These are phyloP conservation scores for Fusarium sp. DNA, from an alignment of 2,329 filamentous ascomycete species.

Conservation along the genomic window DNA sequence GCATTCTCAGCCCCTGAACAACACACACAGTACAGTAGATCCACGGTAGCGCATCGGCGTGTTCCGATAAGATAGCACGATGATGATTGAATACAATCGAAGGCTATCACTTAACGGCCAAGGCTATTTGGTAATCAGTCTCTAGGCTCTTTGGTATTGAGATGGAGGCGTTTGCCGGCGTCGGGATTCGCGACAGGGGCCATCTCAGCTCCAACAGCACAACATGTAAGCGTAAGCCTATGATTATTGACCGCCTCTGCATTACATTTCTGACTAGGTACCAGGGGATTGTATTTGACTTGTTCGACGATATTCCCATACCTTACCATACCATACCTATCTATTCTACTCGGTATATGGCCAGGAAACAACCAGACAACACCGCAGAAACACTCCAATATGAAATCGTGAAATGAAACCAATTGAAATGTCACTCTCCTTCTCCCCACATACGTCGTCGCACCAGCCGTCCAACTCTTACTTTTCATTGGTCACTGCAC, in stretches of 20 bases:
- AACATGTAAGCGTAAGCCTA: conserved; percentile 17
- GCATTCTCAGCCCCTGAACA: conserved; percentile 24
- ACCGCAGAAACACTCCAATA: neutral
- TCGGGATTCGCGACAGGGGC: conserved; percentile 18
- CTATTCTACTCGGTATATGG: neutral
- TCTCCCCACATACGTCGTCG: conserved; percentile 27
- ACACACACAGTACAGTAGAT: neutral
- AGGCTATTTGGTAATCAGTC: neutral
- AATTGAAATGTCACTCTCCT: conserved; percentile 13
- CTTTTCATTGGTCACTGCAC: conserved; percentile 21
- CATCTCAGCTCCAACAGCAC: conserved; percentile 16
- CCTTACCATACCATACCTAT: neutral
- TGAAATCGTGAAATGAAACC: conserved; percentile 18
- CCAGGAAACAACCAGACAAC: neutral
- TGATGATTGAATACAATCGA: neutral
- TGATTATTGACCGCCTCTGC: conserved; percentile 14
- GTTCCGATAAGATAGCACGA: conserved; percentile 3
- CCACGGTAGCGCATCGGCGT: neutral
- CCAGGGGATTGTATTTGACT: too few species aligned
- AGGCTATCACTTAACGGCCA: conserved; percentile 1
- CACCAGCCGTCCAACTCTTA: conserved; percentile 11
- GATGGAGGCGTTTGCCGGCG: conserved; percentile 13
- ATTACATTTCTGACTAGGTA: neutral
- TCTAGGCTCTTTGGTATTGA: neutral
- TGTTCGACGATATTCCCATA: too few species aligned